Evolutionary conservation across 2,329 filamentous ascomycete species (phyloP), one percentile per base, ranked within the genome.

Genomic region (Elsinoe arachidis): DNA sequence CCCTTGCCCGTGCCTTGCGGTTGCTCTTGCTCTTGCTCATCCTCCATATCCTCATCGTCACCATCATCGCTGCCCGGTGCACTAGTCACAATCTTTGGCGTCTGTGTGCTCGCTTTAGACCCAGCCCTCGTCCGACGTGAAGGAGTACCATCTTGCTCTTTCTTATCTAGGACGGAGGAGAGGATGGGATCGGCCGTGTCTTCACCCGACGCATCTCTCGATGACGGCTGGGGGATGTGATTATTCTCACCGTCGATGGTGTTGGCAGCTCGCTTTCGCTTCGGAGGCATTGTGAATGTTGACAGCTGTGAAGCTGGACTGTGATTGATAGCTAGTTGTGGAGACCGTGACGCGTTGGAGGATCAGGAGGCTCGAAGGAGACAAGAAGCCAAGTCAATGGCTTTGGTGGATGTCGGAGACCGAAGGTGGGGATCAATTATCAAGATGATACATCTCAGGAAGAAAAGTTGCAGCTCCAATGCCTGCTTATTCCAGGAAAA

Each of bases 121-220:
- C 49, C 49, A 10, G 49, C 49, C 63, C 90, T 85, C 65, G 87
- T 83, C 62, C 91, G 84, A 78, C 96, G 96, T 46, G 78, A 76
- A 61, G 88, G 82, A 43, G 84, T 66, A 81, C 78, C 61, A 76
- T 49, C 23, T 75, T 69, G 41, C 70, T 84, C 84, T 68, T 81
- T 80, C 70, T 82, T 80, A 64, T 81, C 82, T 57, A 76, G 76
- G 69, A 85, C 80, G 60, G 80, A 71, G 38, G 78, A 74, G 35
- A 78, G 80, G 55, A 87, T 81, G 14, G 85, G 85, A 63, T 88
- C 88, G 66, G 87, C 85, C 66, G 82, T 85, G 69, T 92, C 89
- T 74, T 95, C 88, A 62, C 80, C 87, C 14, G 88, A 92, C 60
- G 87, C 88, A 74, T 95, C 88, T 68, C 87, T 83, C 35, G 88